Evolutionary conservation across 176 grass and related monocot genomes (phyloP), one percentile per base, ranked within the genome.

Genomic region (Avena insularis): DNA sequence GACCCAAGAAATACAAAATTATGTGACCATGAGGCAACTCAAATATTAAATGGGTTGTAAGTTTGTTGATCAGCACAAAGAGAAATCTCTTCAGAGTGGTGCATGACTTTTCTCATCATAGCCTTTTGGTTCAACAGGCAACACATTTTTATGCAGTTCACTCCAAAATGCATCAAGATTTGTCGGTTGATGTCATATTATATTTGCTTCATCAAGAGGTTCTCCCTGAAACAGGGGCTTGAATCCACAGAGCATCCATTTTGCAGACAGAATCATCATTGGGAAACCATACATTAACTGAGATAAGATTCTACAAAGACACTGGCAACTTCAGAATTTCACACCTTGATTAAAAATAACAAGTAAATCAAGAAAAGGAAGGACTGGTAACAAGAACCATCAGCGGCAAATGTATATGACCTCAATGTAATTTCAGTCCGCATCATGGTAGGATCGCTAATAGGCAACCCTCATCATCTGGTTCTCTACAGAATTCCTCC

Each of bases 381-480:
- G 40, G 38, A 40, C 38, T 58, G 1, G 27, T 31, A 5, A n/a
- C 10, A 8, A 63, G 47, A 87, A 84, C 86, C 86, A 91, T 85
- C 86, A 91, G 90, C 51, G 12, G 62, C 78, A 88, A 55, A 21
- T 85, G 81, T 56, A 31, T 82, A 84, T 88, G 90, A 64, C 86
- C 86, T 91, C 90, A 91, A 81, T 62, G 54, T 47, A n/a, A 77
- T 62, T 85, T 91, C 90, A 88, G 90, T 88, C 82, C 85, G 85
- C 89, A 87, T 91, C 89, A 91, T 65, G 85, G 77, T 71, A 78
- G 82, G 82, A 78, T 82, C 45, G 35, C 64, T 57, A 0, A 8
- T 73, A 20, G 64, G 87, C 87, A 40, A 71, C 14, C 90, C 82
- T 48, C 90, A 82, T 91, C 90, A 91, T 85, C 53, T 82, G 64